Percentiles rank a stretch among this genome's conserved stretches.
phyloP scores from a whole-genome alignment of 2,329 filamentous ascomycete species.

The Fusarium pseudograminearum region DNA sequence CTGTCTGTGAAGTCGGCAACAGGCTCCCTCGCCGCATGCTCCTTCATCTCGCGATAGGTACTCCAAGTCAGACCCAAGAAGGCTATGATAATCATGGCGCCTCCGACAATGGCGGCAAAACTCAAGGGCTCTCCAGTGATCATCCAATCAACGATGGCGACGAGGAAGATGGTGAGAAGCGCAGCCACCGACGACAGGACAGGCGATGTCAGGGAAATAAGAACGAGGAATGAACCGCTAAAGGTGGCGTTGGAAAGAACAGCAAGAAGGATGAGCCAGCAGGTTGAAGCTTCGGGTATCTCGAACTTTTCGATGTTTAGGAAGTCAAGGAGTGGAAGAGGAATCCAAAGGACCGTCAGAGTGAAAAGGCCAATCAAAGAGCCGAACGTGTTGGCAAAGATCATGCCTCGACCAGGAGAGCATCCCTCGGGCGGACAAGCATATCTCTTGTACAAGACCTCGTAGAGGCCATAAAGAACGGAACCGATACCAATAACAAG shows the following conservation, averaged over 20 bases:
- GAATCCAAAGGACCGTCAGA: conserved; percentile 88
- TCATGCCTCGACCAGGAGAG: conserved; percentile 86
- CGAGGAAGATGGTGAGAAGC: conserved; percentile 95
- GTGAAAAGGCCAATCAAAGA: conserved; percentile 90
- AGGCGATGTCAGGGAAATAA: conserved; percentile 92
- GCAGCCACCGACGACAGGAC: conserved; percentile 94
- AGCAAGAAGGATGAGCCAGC: conserved; percentile 82
- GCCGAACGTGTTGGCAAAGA: conserved; percentile 95
- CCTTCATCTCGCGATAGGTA: conserved; percentile 92
- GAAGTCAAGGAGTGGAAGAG: conserved; percentile 84
- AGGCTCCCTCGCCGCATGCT: conserved; percentile 75
- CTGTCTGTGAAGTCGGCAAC: conserved; percentile 61
- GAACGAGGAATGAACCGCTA: conserved; percentile 89
- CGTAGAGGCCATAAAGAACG: conserved; percentile 95
- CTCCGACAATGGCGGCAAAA: conserved; percentile 81
- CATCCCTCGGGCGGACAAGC: conserved; percentile 94
- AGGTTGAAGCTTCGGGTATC: conserved; percentile 81
- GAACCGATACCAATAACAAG: conserved; percentile 91
- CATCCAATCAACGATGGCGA: conserved; percentile 91
- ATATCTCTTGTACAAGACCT: conserved; percentile 93
- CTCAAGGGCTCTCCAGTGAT: conserved; percentile 82
- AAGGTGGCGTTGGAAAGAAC: conserved; percentile 92
- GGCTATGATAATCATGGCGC: conserved; percentile 85
- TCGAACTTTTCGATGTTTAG: conserved; percentile 85
- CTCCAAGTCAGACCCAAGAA: conserved; percentile 91